phyloP scores from a whole-genome alignment of 2,329 filamentous ascomycete genomes.

The Ophiostoma ulmi region DNA sequence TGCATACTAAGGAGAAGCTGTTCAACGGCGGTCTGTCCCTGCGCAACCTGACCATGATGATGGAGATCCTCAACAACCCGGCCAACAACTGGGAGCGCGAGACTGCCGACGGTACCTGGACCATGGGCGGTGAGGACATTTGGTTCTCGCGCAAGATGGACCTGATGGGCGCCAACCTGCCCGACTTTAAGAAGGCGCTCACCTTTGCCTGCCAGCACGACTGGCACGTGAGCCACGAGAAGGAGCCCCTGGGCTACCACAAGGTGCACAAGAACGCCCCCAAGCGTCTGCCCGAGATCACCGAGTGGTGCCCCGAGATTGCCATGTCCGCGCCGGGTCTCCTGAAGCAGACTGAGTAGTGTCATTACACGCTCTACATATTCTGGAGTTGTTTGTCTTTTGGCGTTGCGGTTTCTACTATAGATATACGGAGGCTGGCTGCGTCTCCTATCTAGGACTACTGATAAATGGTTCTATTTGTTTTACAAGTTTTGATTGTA shows the following conservation, averaged over 20 bases:
- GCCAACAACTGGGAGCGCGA: slow-evolving; percentile 37
- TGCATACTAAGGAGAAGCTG: slow-evolving; percentile 27
- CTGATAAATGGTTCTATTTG: not conserved
- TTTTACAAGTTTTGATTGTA: not conserved
- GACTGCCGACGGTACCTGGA: slow-evolving; percentile 31
- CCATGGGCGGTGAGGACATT: slow-evolving; percentile 30
- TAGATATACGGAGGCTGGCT: not conserved
- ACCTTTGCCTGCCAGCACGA: slow-evolving; percentile 29
- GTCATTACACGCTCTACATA: not conserved
- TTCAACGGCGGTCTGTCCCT: slow-evolving; percentile 39
- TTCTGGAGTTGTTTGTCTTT: not conserved
- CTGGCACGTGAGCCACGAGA: slow-evolving; percentile 27
- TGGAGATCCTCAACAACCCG: slow-evolving; percentile 41
- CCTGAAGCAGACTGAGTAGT: slow-evolving; percentile 21
- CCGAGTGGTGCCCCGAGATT: slow-evolving; percentile 30
- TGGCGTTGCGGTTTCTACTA: not conserved
- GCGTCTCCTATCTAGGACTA: not conserved
- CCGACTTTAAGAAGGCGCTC: slow-evolving; percentile 24
- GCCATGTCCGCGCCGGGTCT: slow-evolving; percentile 27
- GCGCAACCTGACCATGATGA: slow-evolving; percentile 35
- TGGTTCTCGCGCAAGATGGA: slow-evolving; percentile 30
- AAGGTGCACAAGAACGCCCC: slow-evolving; percentile 29
- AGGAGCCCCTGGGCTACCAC: slow-evolving; percentile 30
- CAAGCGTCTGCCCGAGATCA: slow-evolving; percentile 26
- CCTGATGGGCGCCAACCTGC: slow-evolving; percentile 26